Base-by-base conservation (phyloP, 2,329 filamentous ascomycete species). In the Penicillium sp. region DNA sequence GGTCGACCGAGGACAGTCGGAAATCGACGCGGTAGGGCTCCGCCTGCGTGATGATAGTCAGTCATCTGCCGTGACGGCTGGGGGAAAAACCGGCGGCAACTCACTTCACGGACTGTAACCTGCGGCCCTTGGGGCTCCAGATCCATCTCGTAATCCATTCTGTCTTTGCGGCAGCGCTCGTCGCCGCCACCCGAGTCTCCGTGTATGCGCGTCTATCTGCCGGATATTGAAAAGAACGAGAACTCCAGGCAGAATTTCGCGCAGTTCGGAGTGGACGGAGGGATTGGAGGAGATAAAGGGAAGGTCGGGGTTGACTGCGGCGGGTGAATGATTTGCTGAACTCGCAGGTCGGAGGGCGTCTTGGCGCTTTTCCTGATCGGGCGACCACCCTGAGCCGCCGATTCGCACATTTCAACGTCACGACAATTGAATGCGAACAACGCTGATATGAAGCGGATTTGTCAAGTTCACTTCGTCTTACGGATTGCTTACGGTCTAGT, bases 21-120 rank as follows among this genome's bases (percentile, higher is more conserved):
- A 97, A 97, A 75, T 96, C 88, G 71, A 96, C 91, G 66, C 89
- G 87, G 64, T 86, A 84, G 57, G 78, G 78, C 69, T 92, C 89
- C 59, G 89, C 89, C 90, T 96, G 61, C 16, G 27, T 2, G 28
- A 6, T 22, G 35, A 5, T 9, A 16, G 27, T 10, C 6, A 20
- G 38, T 51, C 16, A 51, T 42, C 11, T 25, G 5, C 22, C 20
- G 10, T 41, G 3, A 13, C 20, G 13, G 40, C 18, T 40, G 5
- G 27, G 5, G 27, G 3, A 7, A 13, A 4, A 31, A 22, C 4
- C 4, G 20, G 25, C 39, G 2, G 14, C 7, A 14, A 50, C 57
- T 53, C 57, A 76, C 75, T 62, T 77, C 75, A 65, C 75, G 71
- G 46, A 77, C 75, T 31, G 75, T 77, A 39, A 77, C 74, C 62